These are phyloP conservation scores for Eimeria necatrix DNA, from an alignment of 169 alveolate species.

Conservation along the genomic window DNA sequence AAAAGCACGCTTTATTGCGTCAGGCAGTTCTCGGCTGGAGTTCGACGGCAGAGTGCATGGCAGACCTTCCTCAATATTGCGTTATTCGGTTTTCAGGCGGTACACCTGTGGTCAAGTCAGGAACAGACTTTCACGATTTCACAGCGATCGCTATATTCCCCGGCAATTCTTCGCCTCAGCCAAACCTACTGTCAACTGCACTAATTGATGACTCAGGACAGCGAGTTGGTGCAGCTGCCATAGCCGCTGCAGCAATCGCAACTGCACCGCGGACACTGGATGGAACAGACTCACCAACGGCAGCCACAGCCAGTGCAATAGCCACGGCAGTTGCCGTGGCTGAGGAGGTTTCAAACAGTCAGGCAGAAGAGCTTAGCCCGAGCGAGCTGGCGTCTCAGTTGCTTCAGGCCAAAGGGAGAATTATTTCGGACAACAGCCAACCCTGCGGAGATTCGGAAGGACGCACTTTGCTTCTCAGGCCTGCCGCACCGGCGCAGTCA, in stretches of 20 bases:
- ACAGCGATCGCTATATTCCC: slow-evolving; percentile 87
- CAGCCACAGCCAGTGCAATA: slow-evolving; percentile 62
- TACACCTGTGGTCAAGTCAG: slow-evolving; percentile 90
- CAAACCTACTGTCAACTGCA: slow-evolving; percentile 66
- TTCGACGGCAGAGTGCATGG: neutral
- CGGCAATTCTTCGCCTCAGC: slow-evolving; percentile 76
- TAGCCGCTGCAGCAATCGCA: slow-evolving; percentile 70
- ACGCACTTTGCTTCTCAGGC: slow-evolving; percentile 65
- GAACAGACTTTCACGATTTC: slow-evolving; percentile 93
- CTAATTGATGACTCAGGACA: slow-evolving; percentile 65
- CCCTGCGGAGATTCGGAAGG: slow-evolving; percentile 39
- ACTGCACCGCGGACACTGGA: slow-evolving; percentile 51
- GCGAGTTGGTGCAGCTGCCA: slow-evolving; percentile 75
- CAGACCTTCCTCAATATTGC: neutral
- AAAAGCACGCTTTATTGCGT: neutral
- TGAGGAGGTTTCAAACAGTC: slow-evolving; percentile 38
- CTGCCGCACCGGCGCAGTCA: slow-evolving; percentile 63
- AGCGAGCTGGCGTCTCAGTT: slow-evolving; percentile 70
- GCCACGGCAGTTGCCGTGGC: slow-evolving; percentile 77
- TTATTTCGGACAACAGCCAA: slow-evolving; percentile 2
- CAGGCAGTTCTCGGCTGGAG: neutral
- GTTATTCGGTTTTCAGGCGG: slow-evolving; percentile 76
- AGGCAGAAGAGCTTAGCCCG: slow-evolving; percentile 61
- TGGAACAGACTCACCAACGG: slow-evolving; percentile 34
- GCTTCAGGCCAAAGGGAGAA: slow-evolving; percentile 54